Conservation (phyloP, 805 yeast species). For the Kodamaea neixiangensis region DNA sequence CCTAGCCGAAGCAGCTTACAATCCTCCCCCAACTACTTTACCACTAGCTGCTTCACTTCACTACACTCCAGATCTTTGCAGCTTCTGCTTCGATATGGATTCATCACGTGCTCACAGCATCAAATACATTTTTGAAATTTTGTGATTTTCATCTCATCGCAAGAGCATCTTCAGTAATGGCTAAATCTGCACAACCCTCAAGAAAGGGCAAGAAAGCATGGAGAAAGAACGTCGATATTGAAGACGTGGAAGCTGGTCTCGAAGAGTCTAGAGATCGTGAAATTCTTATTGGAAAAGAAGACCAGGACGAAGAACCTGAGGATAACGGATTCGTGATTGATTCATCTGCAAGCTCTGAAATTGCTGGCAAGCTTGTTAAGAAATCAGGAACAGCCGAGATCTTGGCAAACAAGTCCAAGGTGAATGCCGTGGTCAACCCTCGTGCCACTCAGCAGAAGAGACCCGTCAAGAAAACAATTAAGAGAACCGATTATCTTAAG, state of each 20-base stretch:
- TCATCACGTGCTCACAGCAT: slow-evolving; percentile 8
- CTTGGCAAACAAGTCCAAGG: slow-evolving; percentile 69
- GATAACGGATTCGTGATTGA: slow-evolving; percentile 57
- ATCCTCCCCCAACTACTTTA: too few relatives aligned
- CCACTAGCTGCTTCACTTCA: too few relatives aligned
- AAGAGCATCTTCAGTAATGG: slow-evolving; percentile 3
- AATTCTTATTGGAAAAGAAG: slow-evolving; percentile 49
- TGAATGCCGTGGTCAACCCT: slow-evolving; percentile 53
- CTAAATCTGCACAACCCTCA: slow-evolving; percentile 58
- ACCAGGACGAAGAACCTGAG: slow-evolving; percentile 34
- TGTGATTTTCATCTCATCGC: slow-evolving; percentile 6
- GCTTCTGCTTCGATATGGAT: neutral
- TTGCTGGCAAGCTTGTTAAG: slow-evolving; percentile 28
- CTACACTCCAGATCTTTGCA: too few relatives aligned
- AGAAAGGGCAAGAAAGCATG: slow-evolving; percentile 92
- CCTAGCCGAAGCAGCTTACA: too few relatives aligned
- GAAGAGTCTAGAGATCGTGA: slow-evolving; percentile 68
- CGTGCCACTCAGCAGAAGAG: slow-evolving; percentile 10
- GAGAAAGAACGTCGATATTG: slow-evolving; percentile 89
- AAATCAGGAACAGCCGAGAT: slow-evolving; percentile 67
- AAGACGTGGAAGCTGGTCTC: slow-evolving; percentile 71
- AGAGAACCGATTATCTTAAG: slow-evolving; percentile 60
- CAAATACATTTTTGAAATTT: neutral
- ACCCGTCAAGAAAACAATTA: slow-evolving; percentile 52
- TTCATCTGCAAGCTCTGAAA: slow-evolving; percentile 27